Evolutionary conservation across 2,329 filamentous ascomycete species (phyloP).

Genomic region (Phaeophleospora eucalypticola): DNA sequence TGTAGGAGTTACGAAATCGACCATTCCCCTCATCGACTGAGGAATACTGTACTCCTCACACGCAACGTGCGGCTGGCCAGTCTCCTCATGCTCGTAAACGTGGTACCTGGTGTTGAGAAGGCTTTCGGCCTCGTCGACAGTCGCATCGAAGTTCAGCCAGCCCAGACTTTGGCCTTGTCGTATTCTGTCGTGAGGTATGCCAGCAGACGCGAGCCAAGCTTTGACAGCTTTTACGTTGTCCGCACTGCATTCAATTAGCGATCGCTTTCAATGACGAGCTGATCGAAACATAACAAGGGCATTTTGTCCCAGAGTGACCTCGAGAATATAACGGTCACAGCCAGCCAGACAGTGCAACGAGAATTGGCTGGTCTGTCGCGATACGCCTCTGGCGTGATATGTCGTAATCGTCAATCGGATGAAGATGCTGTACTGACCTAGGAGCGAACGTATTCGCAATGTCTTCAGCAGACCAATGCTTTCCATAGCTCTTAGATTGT

Average conservation of each 20-base stretch:
- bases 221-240: conserved; percentile 50
- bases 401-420: background rate
- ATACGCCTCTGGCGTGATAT: too few species aligned
- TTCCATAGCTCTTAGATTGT: conserved; percentile 39
- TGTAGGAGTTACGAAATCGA: conserved; percentile 39
- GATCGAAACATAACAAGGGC: background rate
- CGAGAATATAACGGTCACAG: too few species aligned
- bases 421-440: conserved; percentile 17
- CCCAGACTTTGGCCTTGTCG: conserved; percentile 49
- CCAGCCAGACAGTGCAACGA: too few species aligned
- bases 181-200: conserved; percentile 48
- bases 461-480: conserved; percentile 41
- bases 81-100: conserved; percentile 42
- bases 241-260: conserved; percentile 9
- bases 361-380: too few species aligned
- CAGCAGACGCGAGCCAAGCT: conserved; percentile 52
- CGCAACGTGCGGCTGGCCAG: conserved; percentile 34
- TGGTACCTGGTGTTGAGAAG: conserved; percentile 54
- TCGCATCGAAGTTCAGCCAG: conserved; percentile 56
- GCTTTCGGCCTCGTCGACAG: conserved; percentile 50
- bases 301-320: too few species aligned
- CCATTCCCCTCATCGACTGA: conserved; percentile 27
- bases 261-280: too few species aligned
- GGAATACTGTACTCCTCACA: conserved; percentile 39
- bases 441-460: conserved; percentile 44